Conservation (phyloP, 1,284 basidiomycete species). For the Dichomitus squalens region DNA sequence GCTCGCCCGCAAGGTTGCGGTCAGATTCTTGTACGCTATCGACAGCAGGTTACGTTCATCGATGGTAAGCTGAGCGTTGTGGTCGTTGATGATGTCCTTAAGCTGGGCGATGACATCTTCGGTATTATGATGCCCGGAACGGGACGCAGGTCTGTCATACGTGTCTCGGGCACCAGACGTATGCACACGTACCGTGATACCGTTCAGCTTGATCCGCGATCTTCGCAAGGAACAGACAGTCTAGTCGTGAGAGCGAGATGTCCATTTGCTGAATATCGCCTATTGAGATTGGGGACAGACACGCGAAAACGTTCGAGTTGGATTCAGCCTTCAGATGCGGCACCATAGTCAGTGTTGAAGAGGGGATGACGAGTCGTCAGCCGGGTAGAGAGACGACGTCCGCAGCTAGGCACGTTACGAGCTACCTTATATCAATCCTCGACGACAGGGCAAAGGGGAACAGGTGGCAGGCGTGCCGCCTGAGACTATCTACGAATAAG, state of each 20-base stretch:
- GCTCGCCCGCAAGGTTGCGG: slow-evolving; percentile 59
- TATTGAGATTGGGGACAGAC: slow-evolving; percentile 5
- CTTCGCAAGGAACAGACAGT: slow-evolving; percentile 58
- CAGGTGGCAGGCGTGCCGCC: slow-evolving; percentile 12
- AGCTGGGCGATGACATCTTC: slow-evolving; percentile 63
- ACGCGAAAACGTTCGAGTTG: slow-evolving; percentile 2
- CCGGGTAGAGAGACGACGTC: slow-evolving; percentile 1
- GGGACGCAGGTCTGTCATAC: background rate
- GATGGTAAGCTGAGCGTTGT: slow-evolving; percentile 51
- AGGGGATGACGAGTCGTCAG: background rate
- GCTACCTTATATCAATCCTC: slow-evolving; percentile 15
- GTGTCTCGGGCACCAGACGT: background rate
- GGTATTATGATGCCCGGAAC: background rate
- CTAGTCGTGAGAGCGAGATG: slow-evolving; percentile 32
- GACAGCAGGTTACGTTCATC: slow-evolving; percentile 73
- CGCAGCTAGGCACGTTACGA: background rate
- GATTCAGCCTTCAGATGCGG: background rate
- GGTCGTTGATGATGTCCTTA: slow-evolving; percentile 52
- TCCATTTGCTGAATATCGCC: slow-evolving; percentile 20
- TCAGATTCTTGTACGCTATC: slow-evolving; percentile 71
- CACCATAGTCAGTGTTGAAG: background rate
- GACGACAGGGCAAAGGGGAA: slow-evolving; percentile 26
- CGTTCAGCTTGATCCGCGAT: slow-evolving; percentile 69
- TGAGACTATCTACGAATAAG: slow-evolving; percentile 9
- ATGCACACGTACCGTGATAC: slow-evolving; percentile 51